A percentile compares a stretch with the other conserved stretches of the same genome.
phyloP scores from a whole-genome alignment of 768 basidiomycete species.

The Pisolithus albus region DNA sequence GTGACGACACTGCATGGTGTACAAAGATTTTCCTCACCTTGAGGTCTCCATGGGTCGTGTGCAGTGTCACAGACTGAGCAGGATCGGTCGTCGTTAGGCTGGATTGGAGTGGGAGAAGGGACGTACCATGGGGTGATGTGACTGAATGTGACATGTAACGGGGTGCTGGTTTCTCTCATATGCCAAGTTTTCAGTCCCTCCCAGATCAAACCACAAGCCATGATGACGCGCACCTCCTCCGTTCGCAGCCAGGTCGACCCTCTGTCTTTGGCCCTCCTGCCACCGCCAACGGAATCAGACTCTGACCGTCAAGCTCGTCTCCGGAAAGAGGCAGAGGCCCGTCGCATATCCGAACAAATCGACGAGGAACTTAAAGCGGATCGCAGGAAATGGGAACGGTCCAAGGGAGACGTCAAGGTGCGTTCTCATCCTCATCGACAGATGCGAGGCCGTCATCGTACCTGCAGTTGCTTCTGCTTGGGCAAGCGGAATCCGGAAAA shows the following conservation, averaged over 20 bases:
- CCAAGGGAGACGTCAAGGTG: slow-evolving; percentile 73
- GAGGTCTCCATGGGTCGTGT: slow-evolving; percentile 91
- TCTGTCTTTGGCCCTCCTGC: slow-evolving; percentile 57
- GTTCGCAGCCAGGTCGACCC: slow-evolving; percentile 74
- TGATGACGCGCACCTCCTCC: slow-evolving; percentile 61
- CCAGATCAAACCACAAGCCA: slow-evolving; percentile 24
- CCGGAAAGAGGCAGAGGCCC: slow-evolving; percentile 63
- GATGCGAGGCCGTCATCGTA: slow-evolving; percentile 15
- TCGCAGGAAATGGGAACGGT: slow-evolving; percentile 55
- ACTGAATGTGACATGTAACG: slow-evolving; percentile 22
- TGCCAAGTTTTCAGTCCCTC: slow-evolving; percentile 10
- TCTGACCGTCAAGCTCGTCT: slow-evolving; percentile 56
- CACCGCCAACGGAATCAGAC: slow-evolving; percentile 60
- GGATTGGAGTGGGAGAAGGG: slow-evolving; percentile 8
- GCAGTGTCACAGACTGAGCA: slow-evolving; percentile 82
- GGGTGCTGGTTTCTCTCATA: background rate
- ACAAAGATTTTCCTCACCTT: slow-evolving; percentile 52
- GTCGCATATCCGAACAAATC: slow-evolving; percentile 70
- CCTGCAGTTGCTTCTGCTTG: slow-evolving; percentile 59
- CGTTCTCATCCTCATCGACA: slow-evolving; percentile 2
- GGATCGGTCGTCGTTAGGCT: slow-evolving; percentile 14
- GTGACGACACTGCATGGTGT: background rate
- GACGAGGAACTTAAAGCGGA: slow-evolving; percentile 74
- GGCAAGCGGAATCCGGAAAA: slow-evolving; percentile 75
- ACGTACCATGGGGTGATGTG: slow-evolving; percentile 23